A percentile compares a stretch with the other conserved stretches of the same genome.
Conservation (phyloP, 2,329 filamentous ascomycete species). For the Rhexocercosporidium sp. region DNA sequence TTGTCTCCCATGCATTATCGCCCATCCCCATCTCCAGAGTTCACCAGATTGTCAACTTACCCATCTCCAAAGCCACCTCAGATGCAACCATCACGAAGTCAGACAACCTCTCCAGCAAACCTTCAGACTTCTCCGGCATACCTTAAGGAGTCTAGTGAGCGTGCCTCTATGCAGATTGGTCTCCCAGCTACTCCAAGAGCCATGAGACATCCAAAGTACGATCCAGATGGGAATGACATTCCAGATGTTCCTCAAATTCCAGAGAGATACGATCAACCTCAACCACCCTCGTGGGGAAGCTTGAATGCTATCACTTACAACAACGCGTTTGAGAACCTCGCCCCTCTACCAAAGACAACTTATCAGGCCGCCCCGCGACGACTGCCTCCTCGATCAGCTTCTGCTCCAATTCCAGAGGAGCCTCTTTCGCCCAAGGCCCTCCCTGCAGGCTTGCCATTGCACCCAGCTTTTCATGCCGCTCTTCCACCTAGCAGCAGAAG, state of each 20-base stretch:
- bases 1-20: conserved; percentile 40
- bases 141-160: conserved; percentile 51
- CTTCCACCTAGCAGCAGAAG: conserved; percentile 44
- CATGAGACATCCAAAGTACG: conserved; percentile 81
- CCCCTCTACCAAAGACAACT: conserved; percentile 42
- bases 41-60: conserved; percentile 31
- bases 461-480: conserved; percentile 50
- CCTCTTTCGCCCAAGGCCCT: conserved; percentile 42
- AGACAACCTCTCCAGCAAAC: conserved; percentile 58
- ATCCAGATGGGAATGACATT: conserved; percentile 58
- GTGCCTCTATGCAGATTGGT: conserved; percentile 64
- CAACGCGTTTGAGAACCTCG: conserved; percentile 37
- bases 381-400: conserved; percentile 62
- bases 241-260: conserved; percentile 64
- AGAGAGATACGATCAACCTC: conserved; percentile 45
- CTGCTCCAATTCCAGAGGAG: conserved; percentile 60
- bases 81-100: conserved; percentile 58
- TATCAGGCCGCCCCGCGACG: conserved; percentile 52
- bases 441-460: conserved; percentile 42
- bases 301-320: conserved; percentile 36
- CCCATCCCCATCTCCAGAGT: conserved; percentile 34
- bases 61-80: conserved; percentile 45
- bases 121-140: conserved; percentile 34
- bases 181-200: conserved; percentile 91
- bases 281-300: conserved; percentile 33